Base-by-base conservation (phyloP, 495 filamentous ascomycete species). In the Podospora australis region DNA sequence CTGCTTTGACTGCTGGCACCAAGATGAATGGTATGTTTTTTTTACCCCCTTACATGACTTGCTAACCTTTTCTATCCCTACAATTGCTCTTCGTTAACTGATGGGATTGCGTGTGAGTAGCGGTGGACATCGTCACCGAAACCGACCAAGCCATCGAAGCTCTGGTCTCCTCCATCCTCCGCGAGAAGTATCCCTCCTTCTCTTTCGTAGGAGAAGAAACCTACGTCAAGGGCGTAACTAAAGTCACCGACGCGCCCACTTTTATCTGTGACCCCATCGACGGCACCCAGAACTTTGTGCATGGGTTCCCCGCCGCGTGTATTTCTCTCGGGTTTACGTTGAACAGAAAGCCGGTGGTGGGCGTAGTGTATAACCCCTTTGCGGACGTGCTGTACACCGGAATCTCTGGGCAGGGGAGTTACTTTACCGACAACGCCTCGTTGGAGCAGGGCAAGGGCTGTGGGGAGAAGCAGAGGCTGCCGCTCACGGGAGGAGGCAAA, bases 191-290 rank as follows among this genome's bases (percentile, higher is more conserved):
- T 66, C 87, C 88, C 0, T 48, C 69, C 51, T 90, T 82, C 67
- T 63, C 71, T 56, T 90, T 92, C 64, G 75, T 90, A 51, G 87
- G 87, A 59, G 87, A 92, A 60, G 89, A 95, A 64, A 94, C 86
- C 16, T 92, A 90, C 74, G 66, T 82, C 39, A 75, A 84, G 22
- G 78, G 82, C 46, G 69, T 69, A 50, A 65, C 63, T 14, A 70
- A 59, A 21, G 70, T 95, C 47, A 87, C 84, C 2, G 57, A 73
- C 29, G 73, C 70, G 1, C 89, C 89, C 1, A 95, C 89, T 38
- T 95, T 95, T 69, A 78, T 95, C 65, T 79, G 86, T 49, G 89
- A 95, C 69, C 89, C 89, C 32, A 90, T 94, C 57, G 89, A 95
- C 69, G 89, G 89, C 49, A 94, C 88, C 10, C 81, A 81, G 39